Base-by-base conservation (phyloP, 2,329 filamentous ascomycete species). In the Fusarium sp. region DNA sequence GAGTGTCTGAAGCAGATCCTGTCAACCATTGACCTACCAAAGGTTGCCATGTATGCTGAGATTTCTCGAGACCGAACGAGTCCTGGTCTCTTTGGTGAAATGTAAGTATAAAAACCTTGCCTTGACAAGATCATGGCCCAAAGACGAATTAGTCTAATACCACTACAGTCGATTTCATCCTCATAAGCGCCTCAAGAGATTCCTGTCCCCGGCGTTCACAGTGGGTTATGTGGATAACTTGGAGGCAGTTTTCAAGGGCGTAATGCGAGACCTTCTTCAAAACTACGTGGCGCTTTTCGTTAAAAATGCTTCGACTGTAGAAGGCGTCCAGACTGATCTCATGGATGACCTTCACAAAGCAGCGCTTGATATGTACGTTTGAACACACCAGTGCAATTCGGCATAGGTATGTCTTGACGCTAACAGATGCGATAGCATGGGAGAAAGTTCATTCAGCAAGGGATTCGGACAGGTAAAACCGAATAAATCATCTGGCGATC, bases 1-100 rank as follows among this genome's bases (percentile, higher is more conserved):
- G 29, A 56, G 18, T 44, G 38, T 11, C 12, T 56, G 8, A 56
- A 45, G 16, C 38, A 56, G 16, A 56, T 56, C 10, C 18, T 56
- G 14, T 56, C 38, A n/a, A 56, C 52, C 9, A 45, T 56, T 21
- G 38, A 56, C 9, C 21, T 56, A 2, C 52, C 52, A 2, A 56
- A 56, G 19, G 52, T 56, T 23, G 52, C 38, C 9, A 56, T 56
- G 52, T 56, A 56, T 18, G 52, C 52, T 3, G 52, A 56, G 38
- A 56, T 56, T 21, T 56, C 52, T 33, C 52, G 52, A 11, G 52
- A 45, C 21, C 39, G 23, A 21, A 44, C 16, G 7, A 56, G 38
- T 1, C 52, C 52, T 5, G 52, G 52, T 3, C 52, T 56, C 16
- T 56, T 56, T n/a, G 52, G 52, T 3, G 52, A 56, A 23, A 56